These are phyloP conservation scores for Carallia brachiata DNA, from an alignment of 345 rosid species.

Conservation along the genomic window DNA sequence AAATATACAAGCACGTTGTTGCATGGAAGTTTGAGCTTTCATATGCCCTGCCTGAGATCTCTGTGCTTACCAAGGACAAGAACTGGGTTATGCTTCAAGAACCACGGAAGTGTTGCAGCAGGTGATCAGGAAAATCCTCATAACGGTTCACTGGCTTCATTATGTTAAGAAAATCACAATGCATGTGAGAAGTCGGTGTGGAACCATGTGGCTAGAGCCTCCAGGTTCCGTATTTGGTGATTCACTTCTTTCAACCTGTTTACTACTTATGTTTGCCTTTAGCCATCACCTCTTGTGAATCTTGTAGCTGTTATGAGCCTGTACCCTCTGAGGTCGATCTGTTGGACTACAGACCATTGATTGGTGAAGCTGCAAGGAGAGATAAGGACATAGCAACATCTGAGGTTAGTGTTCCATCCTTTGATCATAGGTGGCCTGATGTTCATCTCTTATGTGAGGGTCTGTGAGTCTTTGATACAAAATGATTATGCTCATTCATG, in stretches of 20 bases:
- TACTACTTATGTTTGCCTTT: background rate
- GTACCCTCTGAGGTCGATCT: background rate
- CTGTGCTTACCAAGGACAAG: constrained; percentile 12
- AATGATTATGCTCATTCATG: too few relatives aligned
- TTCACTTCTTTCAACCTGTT: background rate
- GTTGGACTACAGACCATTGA: constrained; percentile 1
- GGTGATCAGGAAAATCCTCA: background rate
- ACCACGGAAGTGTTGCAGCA: constrained; percentile 8
- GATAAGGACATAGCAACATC: constrained; percentile 11
- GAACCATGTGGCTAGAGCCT: constrained; percentile 6
- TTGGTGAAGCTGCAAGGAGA: constrained; percentile 14
- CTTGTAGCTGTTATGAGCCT: background rate
- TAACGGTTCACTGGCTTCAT: constrained; percentile 26
- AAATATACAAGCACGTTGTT: constrained; percentile 1
- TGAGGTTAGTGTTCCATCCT: background rate
- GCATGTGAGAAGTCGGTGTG: background rate
- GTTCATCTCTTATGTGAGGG: background rate
- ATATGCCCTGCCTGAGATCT: constrained; percentile 11
- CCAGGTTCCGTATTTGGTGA: constrained; percentile 4
- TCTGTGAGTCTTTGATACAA: too few relatives aligned
- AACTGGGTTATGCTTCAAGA: constrained; percentile 20
- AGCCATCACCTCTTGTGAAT: background rate
- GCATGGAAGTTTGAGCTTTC: constrained; percentile 26
- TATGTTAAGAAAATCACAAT: constrained; percentile 8
- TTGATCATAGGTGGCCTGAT: too few relatives aligned